Percentiles rank a stretch among this genome's conserved stretches.
Evolutionary conservation across 2,329 filamentous ascomycete genomes (phyloP).

Genomic region (Aspergillus sp.): DNA sequence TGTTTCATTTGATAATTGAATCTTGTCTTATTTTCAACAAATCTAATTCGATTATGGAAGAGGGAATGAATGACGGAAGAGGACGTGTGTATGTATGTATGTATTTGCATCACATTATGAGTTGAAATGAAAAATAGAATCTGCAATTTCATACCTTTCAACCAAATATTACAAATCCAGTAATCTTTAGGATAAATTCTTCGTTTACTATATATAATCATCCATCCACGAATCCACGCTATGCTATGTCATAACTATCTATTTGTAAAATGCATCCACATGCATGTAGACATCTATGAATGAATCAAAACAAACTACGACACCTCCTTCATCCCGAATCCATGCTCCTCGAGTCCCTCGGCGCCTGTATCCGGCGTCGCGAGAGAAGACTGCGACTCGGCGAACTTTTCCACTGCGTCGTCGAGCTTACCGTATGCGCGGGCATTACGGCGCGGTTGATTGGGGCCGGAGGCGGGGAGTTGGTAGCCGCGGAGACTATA

Average conservation of each 20-base stretch:
- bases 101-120: too few species aligned
- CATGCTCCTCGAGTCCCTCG: constrained; percentile 56
- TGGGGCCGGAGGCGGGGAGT: constrained; percentile 68
- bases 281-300: not conserved
- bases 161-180: too few species aligned
- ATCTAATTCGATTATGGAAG: too few species aligned
- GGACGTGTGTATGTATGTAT: too few species aligned
- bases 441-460: constrained; percentile 65
- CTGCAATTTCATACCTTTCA: too few species aligned
- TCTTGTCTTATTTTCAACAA: too few species aligned
- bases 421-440: constrained; percentile 65
- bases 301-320: not conserved
- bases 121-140: not conserved
- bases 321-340: constrained; percentile 53
- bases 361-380: constrained; percentile 54
- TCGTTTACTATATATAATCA: too few species aligned
- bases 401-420: constrained; percentile 49
- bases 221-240: too few species aligned
- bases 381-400: constrained; percentile 53
- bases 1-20: too few species aligned
- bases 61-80: too few species aligned
- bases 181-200: too few species aligned
- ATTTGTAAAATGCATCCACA: not conserved
- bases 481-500: constrained; percentile 75
- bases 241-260: not conserved